phyloP scores from a whole-genome alignment of 1,284 basidiomycete genomes.

The Fomitopsis schrenkii region DNA sequence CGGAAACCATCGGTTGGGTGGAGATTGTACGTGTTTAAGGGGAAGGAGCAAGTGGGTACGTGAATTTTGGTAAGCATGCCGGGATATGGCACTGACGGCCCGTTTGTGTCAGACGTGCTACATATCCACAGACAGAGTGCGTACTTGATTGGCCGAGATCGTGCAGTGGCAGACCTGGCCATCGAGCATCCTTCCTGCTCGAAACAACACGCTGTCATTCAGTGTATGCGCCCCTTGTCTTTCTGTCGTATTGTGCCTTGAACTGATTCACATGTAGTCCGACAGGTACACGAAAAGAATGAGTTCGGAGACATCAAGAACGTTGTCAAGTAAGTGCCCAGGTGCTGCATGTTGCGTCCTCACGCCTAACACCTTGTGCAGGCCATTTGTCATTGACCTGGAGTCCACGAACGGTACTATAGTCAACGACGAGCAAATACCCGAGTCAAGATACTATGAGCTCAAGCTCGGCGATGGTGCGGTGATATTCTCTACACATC shows the following conservation, averaged over 20 bases:
- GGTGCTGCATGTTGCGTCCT: neutral
- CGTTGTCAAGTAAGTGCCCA: conserved; percentile 57
- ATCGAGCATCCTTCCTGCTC: conserved; percentile 96
- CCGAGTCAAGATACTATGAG: conserved; percentile 88
- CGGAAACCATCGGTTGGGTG: conserved; percentile 86
- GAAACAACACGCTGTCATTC: conserved; percentile 97
- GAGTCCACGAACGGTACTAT: conserved; percentile 95
- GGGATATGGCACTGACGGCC: conserved; percentile 2
- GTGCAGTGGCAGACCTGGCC: conserved; percentile 83
- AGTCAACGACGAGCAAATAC: conserved; percentile 87
- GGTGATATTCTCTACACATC: conserved; percentile 19
- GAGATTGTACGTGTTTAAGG: conserved; percentile 98
- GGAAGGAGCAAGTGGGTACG: conserved; percentile 87
- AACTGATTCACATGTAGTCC: conserved; percentile 47
- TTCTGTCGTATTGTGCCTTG: conserved; percentile 7
- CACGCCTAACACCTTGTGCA: conserved; percentile 27
- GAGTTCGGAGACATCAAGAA: conserved; percentile 82
- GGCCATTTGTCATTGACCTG: conserved; percentile 94
- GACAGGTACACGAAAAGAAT: conserved; percentile 82
- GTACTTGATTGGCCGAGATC: conserved; percentile 91
- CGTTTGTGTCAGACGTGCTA: conserved; percentile 61
- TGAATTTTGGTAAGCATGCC: neutral
- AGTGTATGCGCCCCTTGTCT: conserved; percentile 52
- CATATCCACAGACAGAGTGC: conserved; percentile 92
- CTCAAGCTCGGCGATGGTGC: conserved; percentile 82